phyloP scores from a whole-genome alignment of 2,329 filamentous ascomycete genomes.

The Talaromyces funiculosus region DNA sequence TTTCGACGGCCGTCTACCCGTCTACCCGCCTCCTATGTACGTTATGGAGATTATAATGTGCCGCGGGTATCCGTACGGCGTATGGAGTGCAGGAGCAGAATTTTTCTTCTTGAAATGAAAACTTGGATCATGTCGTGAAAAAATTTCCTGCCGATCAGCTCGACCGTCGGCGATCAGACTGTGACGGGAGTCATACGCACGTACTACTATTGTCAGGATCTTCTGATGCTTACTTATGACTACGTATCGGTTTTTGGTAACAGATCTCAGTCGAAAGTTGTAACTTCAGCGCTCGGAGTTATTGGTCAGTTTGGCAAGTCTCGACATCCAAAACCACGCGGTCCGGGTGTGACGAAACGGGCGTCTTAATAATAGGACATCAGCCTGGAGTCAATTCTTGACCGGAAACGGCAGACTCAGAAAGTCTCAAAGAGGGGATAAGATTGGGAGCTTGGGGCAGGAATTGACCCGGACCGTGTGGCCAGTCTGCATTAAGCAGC shows the following conservation, averaged over 20 bases:
- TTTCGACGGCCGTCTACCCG: not conserved
- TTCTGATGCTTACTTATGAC: not conserved
- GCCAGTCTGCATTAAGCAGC: not conserved
- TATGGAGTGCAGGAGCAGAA: not conserved
- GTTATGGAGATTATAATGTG: not conserved
- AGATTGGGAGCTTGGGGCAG: not conserved
- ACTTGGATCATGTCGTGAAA: not conserved
- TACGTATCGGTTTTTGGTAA: conserved; percentile 1
- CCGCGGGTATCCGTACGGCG: not conserved
- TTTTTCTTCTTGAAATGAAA: not conserved
- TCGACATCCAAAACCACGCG: conserved; percentile 3
- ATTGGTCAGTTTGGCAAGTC: no score
- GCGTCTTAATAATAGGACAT: not conserved
- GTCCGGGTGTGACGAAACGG: conserved; percentile 5
- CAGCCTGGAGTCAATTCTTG: not conserved
- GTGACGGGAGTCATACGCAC: not conserved
- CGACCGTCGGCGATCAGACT: not conserved
- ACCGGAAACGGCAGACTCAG: no score
- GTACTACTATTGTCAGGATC: not conserved
- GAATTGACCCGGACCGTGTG: not conserved
- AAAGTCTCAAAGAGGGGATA: no score
- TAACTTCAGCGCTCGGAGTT: no score
- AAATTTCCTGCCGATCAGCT: not conserved
- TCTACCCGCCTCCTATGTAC: not conserved
- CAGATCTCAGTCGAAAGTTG: not conserved